phyloP scores from a whole-genome alignment of 192 early-diverging fungal species.

The Jimgerdemannia lactiflua region DNA sequence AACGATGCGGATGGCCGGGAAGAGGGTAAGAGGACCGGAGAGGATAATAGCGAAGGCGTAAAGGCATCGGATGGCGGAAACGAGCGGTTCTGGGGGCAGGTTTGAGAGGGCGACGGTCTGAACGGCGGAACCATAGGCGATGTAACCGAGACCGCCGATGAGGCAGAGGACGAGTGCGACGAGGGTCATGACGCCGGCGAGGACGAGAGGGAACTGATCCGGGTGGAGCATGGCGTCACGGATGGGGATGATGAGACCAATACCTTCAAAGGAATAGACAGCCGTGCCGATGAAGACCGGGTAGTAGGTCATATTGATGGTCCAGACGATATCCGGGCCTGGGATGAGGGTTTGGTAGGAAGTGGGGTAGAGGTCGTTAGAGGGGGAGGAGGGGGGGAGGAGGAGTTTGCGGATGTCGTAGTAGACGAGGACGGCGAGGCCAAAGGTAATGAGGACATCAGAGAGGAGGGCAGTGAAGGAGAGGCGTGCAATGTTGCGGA shows the following conservation, averaged over 20 bases:
- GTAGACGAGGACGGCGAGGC: conserved; percentile 70
- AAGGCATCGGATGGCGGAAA: conserved; percentile 69
- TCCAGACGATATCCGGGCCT: conserved; percentile 37
- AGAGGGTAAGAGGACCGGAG: conserved; percentile 81
- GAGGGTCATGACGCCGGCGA: conserved; percentile 66
- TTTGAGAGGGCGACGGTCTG: conserved; percentile 81
- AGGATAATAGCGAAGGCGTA: conserved; percentile 89
- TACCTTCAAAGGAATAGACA: conserved; percentile 91
- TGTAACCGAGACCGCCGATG: conserved; percentile 77
- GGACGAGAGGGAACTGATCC: conserved; percentile 72
- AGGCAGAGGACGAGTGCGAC: conserved; percentile 68
- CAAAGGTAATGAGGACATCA: conserved; percentile 84
- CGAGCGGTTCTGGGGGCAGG: conserved; percentile 66
- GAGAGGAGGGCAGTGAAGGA: conserved; percentile 75
- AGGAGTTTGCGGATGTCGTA: conserved; percentile 69
- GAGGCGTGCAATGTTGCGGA: conserved; percentile 83
- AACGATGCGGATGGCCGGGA: conserved; percentile 87
- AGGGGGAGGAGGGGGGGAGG: conserved; percentile 29
- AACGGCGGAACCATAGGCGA: conserved; percentile 77
- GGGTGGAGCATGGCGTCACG: conserved; percentile 85
- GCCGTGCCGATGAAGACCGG: conserved; percentile 82
- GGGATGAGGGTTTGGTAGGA: conserved; percentile 31
- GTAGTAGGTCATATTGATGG: conserved; percentile 67
- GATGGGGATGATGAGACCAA: conserved; percentile 63
- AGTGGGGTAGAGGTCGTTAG: conserved; percentile 39